Base-by-base conservation (phyloP, 2,329 filamentous ascomycete species). In the Nothomitra cinnamomea region DNA sequence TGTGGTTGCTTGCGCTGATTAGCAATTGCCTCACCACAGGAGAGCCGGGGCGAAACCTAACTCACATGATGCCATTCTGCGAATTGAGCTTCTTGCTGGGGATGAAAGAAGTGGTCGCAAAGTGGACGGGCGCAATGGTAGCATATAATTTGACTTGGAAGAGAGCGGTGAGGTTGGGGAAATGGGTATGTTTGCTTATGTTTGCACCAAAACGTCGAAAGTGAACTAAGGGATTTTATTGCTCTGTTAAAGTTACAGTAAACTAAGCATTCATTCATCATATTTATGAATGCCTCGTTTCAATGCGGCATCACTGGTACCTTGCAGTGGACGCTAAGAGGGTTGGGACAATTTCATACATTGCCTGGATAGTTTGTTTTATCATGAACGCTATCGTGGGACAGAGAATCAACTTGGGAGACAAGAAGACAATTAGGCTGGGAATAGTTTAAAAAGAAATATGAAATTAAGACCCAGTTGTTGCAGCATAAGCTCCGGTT, bases 401-500 rank as follows among this genome's bases (percentile, higher is more conserved):
- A 22, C 10, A 32, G 45, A 19, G 25, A 49, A 49, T 49, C 45
- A 49, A 49, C 24, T 49, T 28, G 25, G 28, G 28, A 10, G 24
- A 35, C n/a, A n/a, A 19, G 13, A 24, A 32, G 45, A 49, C 25
- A 49, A 49, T 49, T 49, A 49, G 24, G 45, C 19, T 35, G 24
- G 45, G 32, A 35, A 28, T 49, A 49, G 45, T 48, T 48, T 32
- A 35, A 49, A 45, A 45, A 32, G 32, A 35, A 21, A 49, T 35
- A 49, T 49, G 6, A 49, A 49, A 49, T 19, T 49, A 49, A 28
- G 32, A 49, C 45, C 24, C 25, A 49, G 45, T 35, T 49, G 45
- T 28, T 24, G 19, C 45, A 49, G 45, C 45, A 47, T 13, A 49
- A 49, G 25, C 45, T 35, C 45, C 19, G 25, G 25, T 32, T 35